Evolutionary conservation across 768 basidiomycete genomes (phyloP).

Genomic region (Saitozyma sp.): DNA sequence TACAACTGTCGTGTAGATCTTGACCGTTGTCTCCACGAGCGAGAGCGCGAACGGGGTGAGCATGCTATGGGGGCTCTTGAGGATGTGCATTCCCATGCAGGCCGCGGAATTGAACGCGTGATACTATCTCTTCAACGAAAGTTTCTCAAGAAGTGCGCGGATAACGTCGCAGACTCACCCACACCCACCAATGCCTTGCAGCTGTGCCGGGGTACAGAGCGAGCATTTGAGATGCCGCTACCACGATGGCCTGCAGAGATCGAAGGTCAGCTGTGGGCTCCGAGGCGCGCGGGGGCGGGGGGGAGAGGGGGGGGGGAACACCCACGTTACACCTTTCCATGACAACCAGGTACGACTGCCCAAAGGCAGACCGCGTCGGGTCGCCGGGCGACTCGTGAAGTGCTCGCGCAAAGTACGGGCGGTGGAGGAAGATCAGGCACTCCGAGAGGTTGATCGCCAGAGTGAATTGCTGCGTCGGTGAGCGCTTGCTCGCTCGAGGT

Average conservation of each 20-base stretch:
- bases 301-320: not conserved
- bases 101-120: conserved; percentile 37
- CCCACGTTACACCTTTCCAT: conserved; percentile 33
- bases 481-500: too few relatives aligned
- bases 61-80: conserved; percentile 21
- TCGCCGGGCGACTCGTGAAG: conserved; percentile 21
- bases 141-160: not conserved
- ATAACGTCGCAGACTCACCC: conserved; percentile 14
- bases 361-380: conserved; percentile 19
- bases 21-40: conserved; percentile 22
- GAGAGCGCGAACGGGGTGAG: conserved; percentile 20
- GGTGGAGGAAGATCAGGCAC: conserved; percentile 21
- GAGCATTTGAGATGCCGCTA: conserved; percentile 17
- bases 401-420: conserved; percentile 31
- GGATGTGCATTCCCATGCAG: conserved; percentile 29
- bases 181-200: conserved; percentile 29
- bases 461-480: conserved; percentile 10
- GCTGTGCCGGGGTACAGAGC: conserved; percentile 13
- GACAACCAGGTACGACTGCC: conserved; percentile 19
- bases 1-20: conserved; percentile 18
- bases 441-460: conserved; percentile 30
- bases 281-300: too few relatives aligned
- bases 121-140: conserved; percentile 11
- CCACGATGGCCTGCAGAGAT: conserved; percentile 19
- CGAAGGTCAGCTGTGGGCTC: not conserved